Conservation (phyloP, 352 stramenopile genomes). For the Phytophthora hibernalis region DNA sequence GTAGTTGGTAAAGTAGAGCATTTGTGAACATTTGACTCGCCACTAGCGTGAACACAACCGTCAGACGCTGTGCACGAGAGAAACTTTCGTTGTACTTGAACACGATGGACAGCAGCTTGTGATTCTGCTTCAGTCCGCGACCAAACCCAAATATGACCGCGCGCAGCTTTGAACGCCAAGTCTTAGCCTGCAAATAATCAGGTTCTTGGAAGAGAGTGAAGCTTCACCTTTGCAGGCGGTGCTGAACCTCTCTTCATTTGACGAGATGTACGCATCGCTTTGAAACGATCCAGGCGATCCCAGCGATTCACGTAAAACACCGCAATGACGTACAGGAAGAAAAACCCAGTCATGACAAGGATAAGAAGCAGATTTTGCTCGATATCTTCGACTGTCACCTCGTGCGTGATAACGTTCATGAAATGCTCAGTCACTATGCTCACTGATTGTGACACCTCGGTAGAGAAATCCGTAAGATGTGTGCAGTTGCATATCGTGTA, state of each 20-base stretch:
- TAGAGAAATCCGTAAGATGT: constrained; percentile 80
- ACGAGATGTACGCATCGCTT: constrained; percentile 45
- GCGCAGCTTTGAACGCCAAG: constrained; percentile 48
- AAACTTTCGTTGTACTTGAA: constrained; percentile 84
- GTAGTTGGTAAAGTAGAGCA: constrained; percentile 65
- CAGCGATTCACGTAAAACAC: constrained; percentile 73
- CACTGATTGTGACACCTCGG: constrained; percentile 66
- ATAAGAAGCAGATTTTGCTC: constrained; percentile 66
- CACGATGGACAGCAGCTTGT: constrained; percentile 74
- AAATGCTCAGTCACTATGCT: constrained; percentile 68
- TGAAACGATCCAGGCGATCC: constrained; percentile 57
- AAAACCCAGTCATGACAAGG: constrained; percentile 57
- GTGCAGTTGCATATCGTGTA: constrained; percentile 82
- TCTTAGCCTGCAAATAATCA: constrained; percentile 61
- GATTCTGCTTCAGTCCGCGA: constrained; percentile 60
- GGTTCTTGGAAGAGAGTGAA: constrained; percentile 71
- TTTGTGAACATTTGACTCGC: constrained; percentile 83
- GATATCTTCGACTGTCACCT: constrained; percentile 64
- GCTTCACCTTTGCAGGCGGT: constrained; percentile 57
- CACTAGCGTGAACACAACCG: constrained; percentile 73
- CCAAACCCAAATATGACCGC: constrained; percentile 54
- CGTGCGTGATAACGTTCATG: constrained; percentile 58
- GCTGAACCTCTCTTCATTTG: constrained; percentile 35
- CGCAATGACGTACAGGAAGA: constrained; percentile 55
- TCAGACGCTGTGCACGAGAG: constrained; percentile 63